Percentiles rank a stretch among this genome's conserved stretches.
These are phyloP conservation scores for Colletotrichum simmondsii DNA, from an alignment of 2,329 filamentous ascomycete genomes.

Conservation along the genomic window DNA sequence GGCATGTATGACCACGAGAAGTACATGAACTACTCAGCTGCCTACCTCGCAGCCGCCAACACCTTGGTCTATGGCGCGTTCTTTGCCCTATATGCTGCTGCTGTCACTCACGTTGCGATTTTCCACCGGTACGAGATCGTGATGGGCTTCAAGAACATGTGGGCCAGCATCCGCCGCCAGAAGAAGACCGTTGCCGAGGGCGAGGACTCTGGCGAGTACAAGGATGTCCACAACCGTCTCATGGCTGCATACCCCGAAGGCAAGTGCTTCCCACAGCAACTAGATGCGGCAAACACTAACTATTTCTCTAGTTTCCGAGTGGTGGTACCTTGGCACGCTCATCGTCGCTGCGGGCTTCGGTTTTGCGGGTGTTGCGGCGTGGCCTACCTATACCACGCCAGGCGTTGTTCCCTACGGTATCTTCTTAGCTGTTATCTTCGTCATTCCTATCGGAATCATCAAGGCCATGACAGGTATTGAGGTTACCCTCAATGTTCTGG, in stretches of 20 bases:
- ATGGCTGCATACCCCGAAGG: constrained; percentile 45
- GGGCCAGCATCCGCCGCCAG: constrained; percentile 42
- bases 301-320: constrained; percentile 46
- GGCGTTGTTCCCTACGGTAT: constrained; percentile 54
- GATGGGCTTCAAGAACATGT: constrained; percentile 40
- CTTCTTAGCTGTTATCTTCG: constrained; percentile 52
- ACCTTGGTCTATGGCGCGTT: constrained; percentile 44
- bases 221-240: constrained; percentile 46
- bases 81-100: constrained; percentile 43
- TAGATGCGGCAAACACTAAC: neutral
- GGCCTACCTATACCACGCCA: constrained; percentile 53
- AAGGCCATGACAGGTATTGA: constrained; percentile 54
- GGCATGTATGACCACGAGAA: constrained; percentile 49
- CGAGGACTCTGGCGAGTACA: constrained; percentile 49
- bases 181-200: constrained; percentile 38
- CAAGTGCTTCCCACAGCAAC: neutral
- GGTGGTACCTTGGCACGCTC: constrained; percentile 52
- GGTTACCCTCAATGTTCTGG: constrained; percentile 56
- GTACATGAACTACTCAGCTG: constrained; percentile 44
- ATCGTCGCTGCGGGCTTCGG: constrained; percentile 48
- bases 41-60: constrained; percentile 39
- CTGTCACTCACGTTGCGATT: constrained; percentile 43
- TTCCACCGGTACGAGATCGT: constrained; percentile 44
- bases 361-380: constrained; percentile 50
- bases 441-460: constrained; percentile 58